These are phyloP conservation scores for Nannochloris sp. DNA, from an alignment of 139 green algal species.

Conservation along the genomic window DNA sequence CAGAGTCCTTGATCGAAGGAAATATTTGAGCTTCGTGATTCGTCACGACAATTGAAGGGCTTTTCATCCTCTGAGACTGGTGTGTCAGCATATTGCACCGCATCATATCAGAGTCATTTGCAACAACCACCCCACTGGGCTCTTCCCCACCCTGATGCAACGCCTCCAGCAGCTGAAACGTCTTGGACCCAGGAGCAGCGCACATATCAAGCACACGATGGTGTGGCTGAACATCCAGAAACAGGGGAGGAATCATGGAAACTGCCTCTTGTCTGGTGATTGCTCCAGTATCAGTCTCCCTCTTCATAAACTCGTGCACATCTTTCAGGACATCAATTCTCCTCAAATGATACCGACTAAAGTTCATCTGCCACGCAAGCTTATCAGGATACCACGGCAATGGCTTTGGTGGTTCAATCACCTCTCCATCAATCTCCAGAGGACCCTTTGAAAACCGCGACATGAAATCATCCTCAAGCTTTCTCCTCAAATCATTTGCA, in stretches of 20 bases:
- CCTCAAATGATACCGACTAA: slow-evolving; percentile 66
- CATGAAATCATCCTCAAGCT: slow-evolving; percentile 68
- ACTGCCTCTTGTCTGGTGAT: slow-evolving; percentile 98
- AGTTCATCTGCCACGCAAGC: slow-evolving; percentile 88
- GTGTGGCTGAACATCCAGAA: slow-evolving; percentile 89
- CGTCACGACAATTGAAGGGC: slow-evolving; percentile 80
- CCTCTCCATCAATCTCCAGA: slow-evolving; percentile 42
- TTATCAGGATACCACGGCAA: slow-evolving; percentile 91
- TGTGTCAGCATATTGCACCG: slow-evolving; percentile 96
- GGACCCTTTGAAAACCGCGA: slow-evolving; percentile 31
- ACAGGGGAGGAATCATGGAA: slow-evolving; percentile 95
- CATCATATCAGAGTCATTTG: slow-evolving; percentile 92
- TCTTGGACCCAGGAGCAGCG: slow-evolving; percentile 95
- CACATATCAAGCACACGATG: slow-evolving; percentile 98
- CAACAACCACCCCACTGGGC: slow-evolving; percentile 75
- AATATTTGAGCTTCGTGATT: slow-evolving; percentile 88
- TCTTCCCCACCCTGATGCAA: slow-evolving; percentile 50
- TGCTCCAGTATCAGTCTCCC: slow-evolving; percentile 68
- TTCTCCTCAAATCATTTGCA: slow-evolving; percentile 60
- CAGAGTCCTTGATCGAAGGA: slow-evolving; percentile 32
- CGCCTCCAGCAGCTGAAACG: slow-evolving; percentile 90
- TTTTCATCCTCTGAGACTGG: slow-evolving; percentile 90
- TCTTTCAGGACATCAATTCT: slow-evolving; percentile 56
- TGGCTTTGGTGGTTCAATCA: slow-evolving; percentile 47
- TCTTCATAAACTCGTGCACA: slow-evolving; percentile 75